Base-by-base conservation (phyloP, 2,329 filamentous ascomycete species). In the Botrytis medusae region DNA sequence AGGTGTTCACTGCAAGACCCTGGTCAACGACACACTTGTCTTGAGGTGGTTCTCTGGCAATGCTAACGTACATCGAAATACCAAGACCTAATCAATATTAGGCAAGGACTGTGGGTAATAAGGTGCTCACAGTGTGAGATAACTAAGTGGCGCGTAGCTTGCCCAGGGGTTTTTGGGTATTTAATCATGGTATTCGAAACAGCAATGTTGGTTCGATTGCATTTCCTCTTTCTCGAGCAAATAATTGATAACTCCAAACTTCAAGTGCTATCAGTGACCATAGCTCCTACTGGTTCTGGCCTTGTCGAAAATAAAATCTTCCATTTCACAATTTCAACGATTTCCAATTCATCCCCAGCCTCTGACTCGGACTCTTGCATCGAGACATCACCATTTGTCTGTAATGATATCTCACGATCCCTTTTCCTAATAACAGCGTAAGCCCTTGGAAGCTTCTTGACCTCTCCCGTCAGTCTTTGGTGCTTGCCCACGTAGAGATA, bases 401-500 rank as follows among this genome's bases (percentile, higher is more conserved):
- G 20, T 48, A 46, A 42, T 67, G 16, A 67, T 48, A 72, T 59
- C 69, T 72, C 74, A 1, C 69, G 62, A 18, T 76, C 74, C 63
- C 86, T 86, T 78, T 88, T 89, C 75, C 90, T 87, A 37, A 98
- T 86, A n/a, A 98, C 85, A 6, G 92, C 96, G 77, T 98, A 81
- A 4, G 95, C 91, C 79, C 89, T 92, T 9, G 88, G 87, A 68
- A 98, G 83, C 83, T 94, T 97, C 86, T 94, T 97, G 67, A 97
- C 90, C 82, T 98, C 94, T 5, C 96, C 96, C 1, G 90, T 93
- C 80, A 98, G 87, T 74, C 95, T 88, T 84, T 98, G 96, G 81
- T 98, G 92, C 79, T 91, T 89, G 9, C 95, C 96, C 7, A 98
- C 88, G 80, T 95, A 97, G 67, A 98, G 84, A 80, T 97, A 93